Percentiles rank a stretch among this genome's conserved stretches.
Evolutionary conservation across 495 filamentous ascomycete genomes (phyloP).

Genomic region (Parathielavia appendiculata): DNA sequence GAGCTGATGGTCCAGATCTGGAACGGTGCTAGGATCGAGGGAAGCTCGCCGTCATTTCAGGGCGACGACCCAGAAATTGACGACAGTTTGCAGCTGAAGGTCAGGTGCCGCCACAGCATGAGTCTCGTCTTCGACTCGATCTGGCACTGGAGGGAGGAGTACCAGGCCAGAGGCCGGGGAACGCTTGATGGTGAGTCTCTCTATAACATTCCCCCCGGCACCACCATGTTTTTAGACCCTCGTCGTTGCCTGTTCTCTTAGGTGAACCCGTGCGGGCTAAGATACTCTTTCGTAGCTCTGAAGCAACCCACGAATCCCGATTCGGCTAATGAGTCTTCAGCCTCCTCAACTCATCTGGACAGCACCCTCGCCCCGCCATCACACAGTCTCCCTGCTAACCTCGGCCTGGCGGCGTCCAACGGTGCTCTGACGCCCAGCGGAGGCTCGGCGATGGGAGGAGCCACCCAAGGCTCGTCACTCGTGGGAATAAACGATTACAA

Average conservation of each 20-base stretch:
- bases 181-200: slow-evolving; percentile 67
- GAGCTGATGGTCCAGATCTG: slow-evolving; percentile 91
- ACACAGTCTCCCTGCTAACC: slow-evolving; percentile 30
- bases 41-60: slow-evolving; percentile 35
- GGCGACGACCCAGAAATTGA: slow-evolving; percentile 50
- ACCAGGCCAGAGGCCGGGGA: slow-evolving; percentile 67
- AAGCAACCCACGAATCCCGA: slow-evolving; percentile 86
- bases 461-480: slow-evolving; percentile 35
- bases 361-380: slow-evolving; percentile 46
- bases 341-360: slow-evolving; percentile 57
- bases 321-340: slow-evolving; percentile 66
- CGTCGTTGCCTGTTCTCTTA: slow-evolving; percentile 14
- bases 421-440: slow-evolving; percentile 44
- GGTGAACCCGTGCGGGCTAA: slow-evolving; percentile 31
- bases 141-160: slow-evolving; percentile 89
- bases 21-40: slow-evolving; percentile 62
- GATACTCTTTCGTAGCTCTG: slow-evolving; percentile 51
- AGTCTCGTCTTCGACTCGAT: slow-evolving; percentile 87
- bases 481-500: slow-evolving; percentile 48
- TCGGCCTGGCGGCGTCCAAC: slow-evolving; percentile 35
- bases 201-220: neutral
- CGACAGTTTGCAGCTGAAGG: slow-evolving; percentile 74
- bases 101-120: slow-evolving; percentile 88
- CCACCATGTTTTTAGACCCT: slow-evolving; percentile 10
- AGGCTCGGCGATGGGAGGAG: slow-evolving; percentile 38